Base-by-base conservation (phyloP, 2,329 filamentous ascomycete genomes). In the Furcasterigmium furcatum region DNA sequence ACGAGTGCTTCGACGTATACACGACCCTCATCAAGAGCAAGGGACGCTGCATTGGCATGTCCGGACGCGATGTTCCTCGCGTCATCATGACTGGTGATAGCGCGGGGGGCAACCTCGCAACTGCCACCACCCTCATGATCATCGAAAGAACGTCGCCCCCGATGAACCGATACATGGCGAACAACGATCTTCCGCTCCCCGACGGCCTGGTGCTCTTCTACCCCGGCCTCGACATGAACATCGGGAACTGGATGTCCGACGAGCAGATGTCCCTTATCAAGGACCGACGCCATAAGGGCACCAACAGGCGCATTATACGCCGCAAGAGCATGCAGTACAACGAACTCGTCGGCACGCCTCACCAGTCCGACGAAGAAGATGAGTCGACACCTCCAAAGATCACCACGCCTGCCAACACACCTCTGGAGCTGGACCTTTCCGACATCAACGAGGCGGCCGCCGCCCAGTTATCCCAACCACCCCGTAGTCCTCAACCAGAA, bases 171-270 rank as follows among this genome's bases (percentile, higher is more conserved):
- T 80, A 76, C 64, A 69, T 75, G 46, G 75, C 74, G 13, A 76
- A 82, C 51, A 69, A 70, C 18, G 72, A 82, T 3, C 73, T 96
- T 6, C 86, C 91, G 1, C 62, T 79, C 0, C 94, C 94, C 0
- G 86, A 88, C 43, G 92, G 91, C 0, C 67, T 97, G 8, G 76
- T 97, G 1, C 75, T 96, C 41, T 84, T 95, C 47, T 99, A 99
- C 58, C 94, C 94, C 1, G 85, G 86, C 0, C 71, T 99, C 48
- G 94, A 97, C 58, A 91, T 97, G 87, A 96, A 95, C 58, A 97
- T 97, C 53, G 90, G 90, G 30, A 96, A 91, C 64, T 99, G 94
- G 94, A 97, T 99, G 91, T 91, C 89, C 1, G 92, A 97, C 57
- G 92, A 97, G 64, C 91, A 99, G 62, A 95, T 97, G 89, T 83